Evolutionary conservation across 2,329 filamentous ascomycete genomes (phyloP), one percentile per base, ranked within the genome.

Genomic region (Xylogone sp.): DNA sequence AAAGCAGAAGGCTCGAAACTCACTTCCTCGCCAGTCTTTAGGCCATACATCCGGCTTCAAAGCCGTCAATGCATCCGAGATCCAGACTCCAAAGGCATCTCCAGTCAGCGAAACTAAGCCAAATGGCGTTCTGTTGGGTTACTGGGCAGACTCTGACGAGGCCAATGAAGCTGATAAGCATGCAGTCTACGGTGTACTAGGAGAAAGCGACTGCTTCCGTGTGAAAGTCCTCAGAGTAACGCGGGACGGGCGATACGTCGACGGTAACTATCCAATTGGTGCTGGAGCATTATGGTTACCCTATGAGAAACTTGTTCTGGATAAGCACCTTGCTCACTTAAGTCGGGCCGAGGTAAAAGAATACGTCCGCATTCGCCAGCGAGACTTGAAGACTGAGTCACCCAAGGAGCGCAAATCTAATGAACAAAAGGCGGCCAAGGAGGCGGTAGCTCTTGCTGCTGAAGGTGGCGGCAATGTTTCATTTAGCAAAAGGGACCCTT

Each of bases 131-230:
- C 53, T 84, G 2, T 65, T 86, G 2, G 83, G 83, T 0, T 77
- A 75, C 60, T 86, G 83, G 83, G 73, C 70, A 49, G 73, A 75
- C 12, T 85, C 81, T 0, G 75, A 70, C 27, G 75, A 78, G 46
- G 42, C 62, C 0, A 65, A 74, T 2, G 62, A 69, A 2, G 67
- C 68, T 12, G 74, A 85, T 59, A 79, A 81, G 48, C 82, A 86
- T 58, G 83, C 82, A 0, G 80, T 85, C 0, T 82, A 79, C 49
- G 83, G 83, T 3, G 83, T 86, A 10, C 66, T 86, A 0, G 81
- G 81, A 1, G 75, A 76, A 18, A 83, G 83, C 50, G 81, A 84
- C 56, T 84, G 83, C 75, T 85, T 86, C 62, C 71, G 83, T 0
- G 80, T 84, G 49, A 85, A 85, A 62, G 71, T 86, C 0, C 75